Percentiles rank a stretch among this genome's conserved stretches.
Conservation (phyloP, 768 basidiomycete genomes). For the Pulveroboletus sp. region DNA sequence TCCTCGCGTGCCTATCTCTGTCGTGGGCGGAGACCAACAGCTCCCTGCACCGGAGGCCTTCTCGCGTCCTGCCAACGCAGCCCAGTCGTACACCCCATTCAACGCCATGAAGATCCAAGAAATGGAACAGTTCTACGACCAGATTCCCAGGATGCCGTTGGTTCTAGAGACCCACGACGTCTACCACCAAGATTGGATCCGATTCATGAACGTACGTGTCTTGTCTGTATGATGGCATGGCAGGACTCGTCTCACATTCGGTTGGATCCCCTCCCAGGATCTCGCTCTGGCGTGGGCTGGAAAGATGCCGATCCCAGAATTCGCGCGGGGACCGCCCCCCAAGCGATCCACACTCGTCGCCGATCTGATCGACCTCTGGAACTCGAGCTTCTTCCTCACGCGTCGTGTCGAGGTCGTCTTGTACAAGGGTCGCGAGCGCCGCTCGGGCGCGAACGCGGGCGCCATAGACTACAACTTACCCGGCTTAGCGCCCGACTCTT, state of each 20-base stretch:
- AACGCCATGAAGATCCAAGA: conserved; percentile 67
- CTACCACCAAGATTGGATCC: conserved; percentile 72
- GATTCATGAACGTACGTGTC: conserved; percentile 65
- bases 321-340: conserved; percentile 45
- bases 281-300: conserved; percentile 72
- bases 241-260: no score
- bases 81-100: conserved; percentile 66
- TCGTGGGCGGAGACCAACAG: conserved; percentile 34
- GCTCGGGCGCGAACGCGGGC: conserved; percentile 61
- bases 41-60: conserved; percentile 68
- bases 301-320: conserved; percentile 61
- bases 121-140: conserved; percentile 69
- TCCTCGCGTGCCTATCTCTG: conserved; percentile 25
- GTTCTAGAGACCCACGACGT: conserved; percentile 75
- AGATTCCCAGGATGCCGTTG: conserved; percentile 66
- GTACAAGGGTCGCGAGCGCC: conserved; percentile 76
- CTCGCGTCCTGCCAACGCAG: conserved; percentile 64
- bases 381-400: conserved; percentile 64
- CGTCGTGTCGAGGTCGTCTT: conserved; percentile 77
- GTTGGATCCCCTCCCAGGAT: conserved; percentile 44
- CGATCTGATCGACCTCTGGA: conserved; percentile 81
- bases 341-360: conserved; percentile 57
- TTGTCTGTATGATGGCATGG: no score
- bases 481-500: conserved; percentile 40
- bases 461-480: conserved; percentile 51